phyloP scores from a whole-genome alignment of 345 rosid species.

The Cardiospermum halicacabum region DNA sequence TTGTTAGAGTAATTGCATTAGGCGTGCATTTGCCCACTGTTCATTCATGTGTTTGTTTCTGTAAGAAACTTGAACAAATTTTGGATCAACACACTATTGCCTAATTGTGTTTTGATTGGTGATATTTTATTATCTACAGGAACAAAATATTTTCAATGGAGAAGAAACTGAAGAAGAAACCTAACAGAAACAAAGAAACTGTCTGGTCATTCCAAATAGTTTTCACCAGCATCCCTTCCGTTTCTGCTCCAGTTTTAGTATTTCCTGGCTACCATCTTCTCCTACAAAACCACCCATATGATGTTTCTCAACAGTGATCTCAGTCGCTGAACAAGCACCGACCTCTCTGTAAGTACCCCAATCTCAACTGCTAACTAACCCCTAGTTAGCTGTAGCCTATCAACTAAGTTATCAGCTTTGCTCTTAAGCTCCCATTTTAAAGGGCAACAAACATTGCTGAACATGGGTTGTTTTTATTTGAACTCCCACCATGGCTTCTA shows the following conservation, averaged over 20 bases:
- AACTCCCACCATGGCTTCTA: background rate
- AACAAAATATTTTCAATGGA: conserved; percentile 13
- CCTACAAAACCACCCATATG: background rate
- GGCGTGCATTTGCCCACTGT: background rate
- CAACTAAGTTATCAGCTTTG: background rate
- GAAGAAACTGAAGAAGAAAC: conserved; percentile 14
- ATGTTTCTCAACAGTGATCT: background rate
- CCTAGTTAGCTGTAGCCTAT: background rate
- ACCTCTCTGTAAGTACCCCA: too few species aligned
- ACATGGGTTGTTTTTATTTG: background rate
- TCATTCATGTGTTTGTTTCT: background rate
- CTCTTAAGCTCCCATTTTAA: background rate
- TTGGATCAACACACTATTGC: background rate
- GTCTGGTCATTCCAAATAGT: background rate
- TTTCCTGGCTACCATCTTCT: too few species aligned
- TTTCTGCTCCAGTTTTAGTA: background rate
- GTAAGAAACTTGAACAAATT: background rate
- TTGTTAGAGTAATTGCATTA: background rate
- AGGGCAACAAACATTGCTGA: background rate
- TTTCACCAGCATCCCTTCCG: background rate
- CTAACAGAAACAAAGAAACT: background rate
- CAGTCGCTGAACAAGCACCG: background rate
- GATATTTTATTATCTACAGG: conserved; percentile 14
- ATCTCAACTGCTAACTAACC: background rate
- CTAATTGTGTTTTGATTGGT: too few species aligned